These are phyloP conservation scores for Thelonectria discophora DNA, from an alignment of 2,329 filamentous ascomycete genomes.

Conservation along the genomic window DNA sequence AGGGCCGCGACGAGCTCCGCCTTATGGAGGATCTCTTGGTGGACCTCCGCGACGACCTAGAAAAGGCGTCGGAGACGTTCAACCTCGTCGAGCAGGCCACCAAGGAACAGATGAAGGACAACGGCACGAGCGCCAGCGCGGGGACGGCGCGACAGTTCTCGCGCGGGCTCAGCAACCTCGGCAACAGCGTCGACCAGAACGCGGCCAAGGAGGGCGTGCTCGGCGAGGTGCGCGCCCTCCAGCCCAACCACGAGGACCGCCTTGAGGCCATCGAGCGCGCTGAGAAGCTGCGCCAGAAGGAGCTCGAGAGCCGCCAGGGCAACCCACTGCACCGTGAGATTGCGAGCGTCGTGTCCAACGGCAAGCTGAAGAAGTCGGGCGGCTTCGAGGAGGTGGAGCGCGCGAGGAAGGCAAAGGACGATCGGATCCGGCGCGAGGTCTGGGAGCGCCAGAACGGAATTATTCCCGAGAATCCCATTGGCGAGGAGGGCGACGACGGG, in stretches of 20 bases:
- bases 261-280: slow-evolving; percentile 97
- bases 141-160: slow-evolving; percentile 65
- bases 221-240: slow-evolving; percentile 90
- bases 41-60: slow-evolving; percentile 91
- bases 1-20: slow-evolving; percentile 92
- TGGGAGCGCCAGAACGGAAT: slow-evolving; percentile 73
- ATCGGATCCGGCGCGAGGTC: slow-evolving; percentile 82
- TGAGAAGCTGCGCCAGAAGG: slow-evolving; percentile 88
- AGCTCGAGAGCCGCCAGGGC: slow-evolving; percentile 79
- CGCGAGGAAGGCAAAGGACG: slow-evolving; percentile 83
- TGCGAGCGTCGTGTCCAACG: slow-evolving; percentile 83
- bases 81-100: slow-evolving; percentile 95
- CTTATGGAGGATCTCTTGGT: slow-evolving; percentile 95
- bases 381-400: slow-evolving; percentile 95
- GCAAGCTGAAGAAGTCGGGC: slow-evolving; percentile 93
- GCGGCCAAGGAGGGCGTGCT: slow-evolving; percentile 91
- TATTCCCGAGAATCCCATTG: slow-evolving; percentile 54
- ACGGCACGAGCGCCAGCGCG: slow-evolving; percentile 60
- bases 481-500: slow-evolving; percentile 46
- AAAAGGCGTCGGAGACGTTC: slow-evolving; percentile 94
- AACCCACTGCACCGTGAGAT: slow-evolving; percentile 87
- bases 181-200: slow-evolving; percentile 71
- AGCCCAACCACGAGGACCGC: slow-evolving; percentile 92
- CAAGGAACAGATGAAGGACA: slow-evolving; percentile 93
- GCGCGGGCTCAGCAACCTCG: slow-evolving; percentile 61